phyloP scores from a whole-genome alignment of 2,329 filamentous ascomycete genomes.

The Ceratocystiopsis sp. region DNA sequence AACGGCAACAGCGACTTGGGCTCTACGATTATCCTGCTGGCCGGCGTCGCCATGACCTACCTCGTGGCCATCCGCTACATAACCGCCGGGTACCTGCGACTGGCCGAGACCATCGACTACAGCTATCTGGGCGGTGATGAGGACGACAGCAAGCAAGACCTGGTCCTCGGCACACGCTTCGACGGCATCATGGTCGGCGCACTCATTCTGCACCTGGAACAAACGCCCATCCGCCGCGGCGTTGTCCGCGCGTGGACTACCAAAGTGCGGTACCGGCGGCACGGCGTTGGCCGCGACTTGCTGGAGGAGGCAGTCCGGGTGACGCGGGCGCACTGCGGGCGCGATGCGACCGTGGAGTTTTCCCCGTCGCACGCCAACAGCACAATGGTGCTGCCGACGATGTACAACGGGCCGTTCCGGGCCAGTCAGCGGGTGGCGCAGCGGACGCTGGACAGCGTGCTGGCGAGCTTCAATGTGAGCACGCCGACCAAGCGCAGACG shows the following conservation, averaged over 20 bases:
- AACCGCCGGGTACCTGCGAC: constrained; percentile 42
- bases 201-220: constrained; percentile 43
- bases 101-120: constrained; percentile 44
- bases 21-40: constrained; percentile 37
- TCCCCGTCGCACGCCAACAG: constrained; percentile 65
- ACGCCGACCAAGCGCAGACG: constrained; percentile 24
- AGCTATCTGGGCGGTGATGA: constrained; percentile 32
- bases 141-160: constrained; percentile 27
- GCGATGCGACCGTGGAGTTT: constrained; percentile 52
- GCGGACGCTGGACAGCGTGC: constrained; percentile 30
- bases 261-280: constrained; percentile 46
- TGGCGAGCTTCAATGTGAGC: constrained; percentile 29
- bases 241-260: constrained; percentile 76
- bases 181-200: constrained; percentile 55
- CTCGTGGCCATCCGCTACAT: constrained; percentile 43
- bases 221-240: constrained; percentile 40
- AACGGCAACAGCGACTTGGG: constrained; percentile 30
- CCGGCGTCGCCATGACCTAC: constrained; percentile 45
- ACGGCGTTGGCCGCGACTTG: constrained; percentile 55
- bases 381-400: constrained; percentile 38
- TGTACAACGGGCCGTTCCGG: constrained; percentile 46
- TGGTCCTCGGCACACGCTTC: constrained; percentile 48
- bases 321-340: constrained; percentile 51
- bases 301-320: constrained; percentile 55
- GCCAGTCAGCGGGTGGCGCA: constrained; percentile 40